A percentile compares a stretch with the other conserved stretches of the same genome.
These are phyloP conservation scores for Sparassis latifolia DNA, from an alignment of 1,284 basidiomycete species.

Conservation along the genomic window DNA sequence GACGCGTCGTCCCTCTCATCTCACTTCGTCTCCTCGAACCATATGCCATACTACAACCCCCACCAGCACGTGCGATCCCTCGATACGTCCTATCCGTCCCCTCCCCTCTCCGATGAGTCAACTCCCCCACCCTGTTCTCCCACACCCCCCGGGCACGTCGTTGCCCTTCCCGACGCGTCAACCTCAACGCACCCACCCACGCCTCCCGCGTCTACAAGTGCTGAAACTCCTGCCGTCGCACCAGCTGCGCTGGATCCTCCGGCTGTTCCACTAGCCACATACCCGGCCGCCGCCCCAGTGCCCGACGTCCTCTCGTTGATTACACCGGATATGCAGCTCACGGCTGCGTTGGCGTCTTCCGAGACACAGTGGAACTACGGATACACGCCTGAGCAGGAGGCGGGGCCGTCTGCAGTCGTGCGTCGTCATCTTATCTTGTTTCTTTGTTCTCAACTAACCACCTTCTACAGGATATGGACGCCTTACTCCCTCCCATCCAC, in stretches of 20 bases:
- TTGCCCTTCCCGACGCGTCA: conserved; percentile 6
- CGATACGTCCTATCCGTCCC: conserved; percentile 14
- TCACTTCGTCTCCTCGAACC: conserved; percentile 2
- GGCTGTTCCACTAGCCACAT: not conserved
- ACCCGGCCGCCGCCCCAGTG: not conserved
- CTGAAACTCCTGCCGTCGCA: not conserved
- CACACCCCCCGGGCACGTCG: conserved; percentile 6
- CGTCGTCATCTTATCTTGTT: too few species aligned
- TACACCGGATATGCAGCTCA: not conserved
- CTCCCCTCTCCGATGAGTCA: conserved; percentile 14
- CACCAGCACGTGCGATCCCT: not conserved
- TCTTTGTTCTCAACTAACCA: too few species aligned
- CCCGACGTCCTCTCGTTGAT: not conserved
- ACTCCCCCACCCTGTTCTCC: too few species aligned
- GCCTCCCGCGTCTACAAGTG: not conserved
- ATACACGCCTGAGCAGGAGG: too few species aligned
- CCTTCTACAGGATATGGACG: too few species aligned
- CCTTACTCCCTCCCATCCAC: too few species aligned
- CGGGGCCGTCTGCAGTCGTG: too few species aligned
- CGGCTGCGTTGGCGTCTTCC: too few species aligned
- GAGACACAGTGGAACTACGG: not conserved
- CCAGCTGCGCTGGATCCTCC: not conserved
- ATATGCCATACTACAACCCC: conserved; percentile 7
- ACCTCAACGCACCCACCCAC: not conserved
- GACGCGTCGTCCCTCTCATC: conserved; percentile 8